Evolutionary conservation across 2,329 filamentous ascomycete genomes (phyloP).

Genomic region (Hortaea werneckii): DNA sequence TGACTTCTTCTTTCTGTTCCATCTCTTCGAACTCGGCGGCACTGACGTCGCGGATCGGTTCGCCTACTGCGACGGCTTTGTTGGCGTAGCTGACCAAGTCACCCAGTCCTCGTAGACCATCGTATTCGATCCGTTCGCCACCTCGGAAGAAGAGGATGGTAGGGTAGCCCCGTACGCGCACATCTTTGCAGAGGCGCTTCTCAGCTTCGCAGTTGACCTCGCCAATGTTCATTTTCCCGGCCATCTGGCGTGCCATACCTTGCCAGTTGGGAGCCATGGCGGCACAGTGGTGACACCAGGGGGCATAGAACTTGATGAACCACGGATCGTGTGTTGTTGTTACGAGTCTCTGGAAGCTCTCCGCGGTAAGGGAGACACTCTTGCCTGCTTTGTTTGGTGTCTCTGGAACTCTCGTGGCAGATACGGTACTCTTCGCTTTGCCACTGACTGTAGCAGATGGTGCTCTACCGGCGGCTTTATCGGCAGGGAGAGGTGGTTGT

Average conservation of each 20-base stretch:
- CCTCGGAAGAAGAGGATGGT: slow-evolving; percentile 90
- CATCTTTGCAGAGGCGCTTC: slow-evolving; percentile 83
- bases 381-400: slow-evolving; percentile 65
- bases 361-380: slow-evolving; percentile 66
- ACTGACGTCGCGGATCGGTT: slow-evolving; percentile 72
- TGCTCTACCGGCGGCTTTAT: slow-evolving; percentile 10
- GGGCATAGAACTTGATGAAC: slow-evolving; percentile 98
- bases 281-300: slow-evolving; percentile 95
- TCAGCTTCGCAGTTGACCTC: slow-evolving; percentile 93
- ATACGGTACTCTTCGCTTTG: slow-evolving; percentile 33
- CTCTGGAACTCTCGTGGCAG: slow-evolving; percentile 34
- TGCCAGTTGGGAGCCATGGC: slow-evolving; percentile 84
- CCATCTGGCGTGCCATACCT: slow-evolving; percentile 83
- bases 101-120: slow-evolving; percentile 80
- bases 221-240: slow-evolving; percentile 78
- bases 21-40: slow-evolving; percentile 65
- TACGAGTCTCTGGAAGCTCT: slow-evolving; percentile 76
- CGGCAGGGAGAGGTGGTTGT: slow-evolving; percentile 2
- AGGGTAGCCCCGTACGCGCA: slow-evolving; percentile 67
- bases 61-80: slow-evolving; percentile 68
- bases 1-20: slow-evolving; percentile 87
- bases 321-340: slow-evolving; percentile 83
- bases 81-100: slow-evolving; percentile 82
- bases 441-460: slow-evolving; percentile 23
- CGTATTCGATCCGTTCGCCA: slow-evolving; percentile 84